phyloP scores from a whole-genome alignment of 345 rosid genomes.

The Euphorbia lathyris region DNA sequence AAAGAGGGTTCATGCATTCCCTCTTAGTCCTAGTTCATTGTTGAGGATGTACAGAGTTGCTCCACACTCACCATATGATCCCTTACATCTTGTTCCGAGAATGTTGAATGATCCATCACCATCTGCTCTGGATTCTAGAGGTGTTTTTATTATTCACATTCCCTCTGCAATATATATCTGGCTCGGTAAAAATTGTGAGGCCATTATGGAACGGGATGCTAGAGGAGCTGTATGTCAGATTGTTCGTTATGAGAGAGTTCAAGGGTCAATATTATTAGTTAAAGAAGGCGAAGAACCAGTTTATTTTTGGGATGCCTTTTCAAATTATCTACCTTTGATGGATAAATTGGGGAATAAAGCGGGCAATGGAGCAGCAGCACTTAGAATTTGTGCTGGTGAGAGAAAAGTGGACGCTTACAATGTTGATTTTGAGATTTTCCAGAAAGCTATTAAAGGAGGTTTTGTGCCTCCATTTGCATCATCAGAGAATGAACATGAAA shows the following conservation, averaged over 20 bases:
- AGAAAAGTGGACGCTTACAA: constrained; percentile 71
- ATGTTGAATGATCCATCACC: constrained; percentile 87
- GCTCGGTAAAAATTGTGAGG: constrained; percentile 83
- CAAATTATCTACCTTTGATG: constrained; percentile 68
- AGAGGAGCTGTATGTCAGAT: constrained; percentile 95
- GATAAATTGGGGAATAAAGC: constrained; percentile 44
- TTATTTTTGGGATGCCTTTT: constrained; percentile 83
- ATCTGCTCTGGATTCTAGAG: constrained; percentile 85
- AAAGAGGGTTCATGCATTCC: constrained; percentile 95
- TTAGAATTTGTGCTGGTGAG: constrained; percentile 52
- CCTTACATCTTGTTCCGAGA: constrained; percentile 96
- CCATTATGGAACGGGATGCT: constrained; percentile 95
- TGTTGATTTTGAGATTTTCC: constrained; percentile 88
- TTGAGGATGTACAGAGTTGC: constrained; percentile 89
- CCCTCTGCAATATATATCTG: constrained; percentile 84
- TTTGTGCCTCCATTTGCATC: constrained; percentile 84
- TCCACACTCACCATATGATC: constrained; percentile 97
- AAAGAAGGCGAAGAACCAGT: constrained; percentile 92
- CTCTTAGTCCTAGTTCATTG: constrained; percentile 94
- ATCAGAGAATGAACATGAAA: constrained; percentile 79
- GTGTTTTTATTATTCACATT: constrained; percentile 86
- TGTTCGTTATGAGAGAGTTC: constrained; percentile 87
- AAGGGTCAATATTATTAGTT: constrained; percentile 56
- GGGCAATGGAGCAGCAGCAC: constrained; percentile 29
- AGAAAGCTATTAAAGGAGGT: constrained; percentile 87